Evolutionary conservation across 2,329 filamentous ascomycete species (phyloP).

Genomic region (Fusarium circinatum): DNA sequence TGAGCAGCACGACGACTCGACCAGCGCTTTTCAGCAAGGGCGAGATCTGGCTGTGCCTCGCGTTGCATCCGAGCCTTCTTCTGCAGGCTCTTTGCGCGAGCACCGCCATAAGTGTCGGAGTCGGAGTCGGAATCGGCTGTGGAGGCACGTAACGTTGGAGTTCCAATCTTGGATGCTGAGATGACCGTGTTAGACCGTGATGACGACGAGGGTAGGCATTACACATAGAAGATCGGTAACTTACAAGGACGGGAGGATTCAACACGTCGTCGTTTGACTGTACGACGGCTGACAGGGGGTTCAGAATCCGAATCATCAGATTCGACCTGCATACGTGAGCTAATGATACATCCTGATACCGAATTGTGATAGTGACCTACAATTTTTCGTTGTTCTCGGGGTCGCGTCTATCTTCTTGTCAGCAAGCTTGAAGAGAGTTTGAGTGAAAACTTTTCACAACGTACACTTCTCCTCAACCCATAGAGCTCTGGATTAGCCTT

Average conservation of each 20-base stretch:
- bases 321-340: conserved; percentile 53
- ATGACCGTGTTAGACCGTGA: conserved; percentile 25
- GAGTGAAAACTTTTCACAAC: conserved; percentile 50
- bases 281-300: conserved; percentile 64
- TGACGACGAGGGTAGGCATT: neutral
- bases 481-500: conserved; percentile 94
- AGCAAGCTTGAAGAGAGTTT: conserved; percentile 46
- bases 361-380: conserved; percentile 53
- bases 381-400: conserved; percentile 66
- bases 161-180: conserved; percentile 69
- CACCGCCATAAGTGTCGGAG: conserved; percentile 82
- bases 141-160: conserved; percentile 64
- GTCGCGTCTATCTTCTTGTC: conserved; percentile 59
- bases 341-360: conserved; percentile 4
- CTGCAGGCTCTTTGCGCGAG: conserved; percentile 72
- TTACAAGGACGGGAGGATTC: conserved; percentile 72
- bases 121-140: conserved; percentile 73
- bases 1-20: conserved; percentile 87
- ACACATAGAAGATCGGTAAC: conserved; percentile 39
- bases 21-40: conserved; percentile 86
- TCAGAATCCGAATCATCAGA: conserved; percentile 78
- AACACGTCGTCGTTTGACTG: conserved; percentile 74
- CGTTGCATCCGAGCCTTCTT: conserved; percentile 83
- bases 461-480: conserved; percentile 90
- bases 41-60: conserved; percentile 72